Base-by-base conservation (phyloP, 1,139 yeast genomes). In the Blastobotrys persicus region DNA sequence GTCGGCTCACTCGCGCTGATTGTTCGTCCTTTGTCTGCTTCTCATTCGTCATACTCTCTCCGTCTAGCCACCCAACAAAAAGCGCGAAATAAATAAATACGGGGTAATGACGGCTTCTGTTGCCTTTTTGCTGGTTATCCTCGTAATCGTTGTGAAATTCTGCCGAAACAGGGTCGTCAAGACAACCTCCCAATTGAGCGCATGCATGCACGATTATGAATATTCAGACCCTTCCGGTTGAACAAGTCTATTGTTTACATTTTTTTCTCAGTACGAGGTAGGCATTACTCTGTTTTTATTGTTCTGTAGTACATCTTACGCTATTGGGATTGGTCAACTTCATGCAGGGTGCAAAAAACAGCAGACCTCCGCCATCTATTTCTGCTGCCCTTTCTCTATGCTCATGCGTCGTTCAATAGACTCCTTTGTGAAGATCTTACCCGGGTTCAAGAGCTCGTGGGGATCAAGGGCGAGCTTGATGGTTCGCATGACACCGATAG, bases 401-500 rank as follows among this genome's bases (percentile, higher is more conserved):
- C n/a, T 14, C n/a, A 42, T 41, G n/a, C 57, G 55, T 28, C 46
- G 41, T 40, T 52, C 53, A 19, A 59, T 42, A 7, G 59, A 52
- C 13, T 55, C 62, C 18, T 56, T 51, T 26, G 63, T 61, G 85
- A 59, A 72, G 70, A 87, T 76, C 66, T 87, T 87, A 59, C 87
- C 95, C 0, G 95, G 94, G 60, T 87, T 87, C 67, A 87, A 65
- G 42, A 87, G 73, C 59, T 86, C 71, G 51, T 76, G 68, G 0
- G 95, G 95, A 61, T 87, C 96, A 49, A 86, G 64, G 0, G 88
- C 79, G 50, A 82, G 59, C 62, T 87, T 88, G 51, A 88, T 71
- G 53, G 80, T 79, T 61, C 95, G 77, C 95, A 88, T 88, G 52
- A 85, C 62, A 55, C 79, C 80, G 7, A 88, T 74, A 0, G 92